Evolutionary conservation across 176 grass and related monocot genomes (phyloP).

Genomic region (Juncus inflexus): DNA sequence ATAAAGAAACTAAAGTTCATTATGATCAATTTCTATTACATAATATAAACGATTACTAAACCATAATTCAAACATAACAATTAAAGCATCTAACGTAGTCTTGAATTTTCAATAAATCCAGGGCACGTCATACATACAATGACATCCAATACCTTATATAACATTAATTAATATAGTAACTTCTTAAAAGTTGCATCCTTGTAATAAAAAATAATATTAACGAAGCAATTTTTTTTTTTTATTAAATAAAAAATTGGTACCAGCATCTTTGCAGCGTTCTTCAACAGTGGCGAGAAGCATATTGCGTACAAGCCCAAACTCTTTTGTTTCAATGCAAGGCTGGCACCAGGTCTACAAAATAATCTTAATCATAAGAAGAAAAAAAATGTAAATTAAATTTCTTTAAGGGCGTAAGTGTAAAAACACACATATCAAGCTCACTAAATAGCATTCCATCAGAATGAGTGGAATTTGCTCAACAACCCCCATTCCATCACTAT

Average conservation of each 20-base stretch:
- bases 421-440: slow-evolving; percentile 80
- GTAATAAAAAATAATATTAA: too few species aligned
- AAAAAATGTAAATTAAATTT: not conserved
- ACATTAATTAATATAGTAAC: too few species aligned
- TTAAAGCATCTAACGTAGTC: too few species aligned
- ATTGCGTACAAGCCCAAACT: slow-evolving; percentile 70
- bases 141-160: too few species aligned
- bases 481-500: slow-evolving; percentile 77
- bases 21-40: too few species aligned
- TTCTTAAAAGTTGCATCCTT: too few species aligned
- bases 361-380: slow-evolving; percentile 9
- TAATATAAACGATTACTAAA: too few species aligned
- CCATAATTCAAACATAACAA: too few species aligned
- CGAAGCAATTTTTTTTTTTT: too few species aligned
- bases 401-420: slow-evolving; percentile 17
- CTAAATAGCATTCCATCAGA: slow-evolving; percentile 64
- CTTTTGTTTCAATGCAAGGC: slow-evolving; percentile 55
- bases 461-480: slow-evolving; percentile 33
- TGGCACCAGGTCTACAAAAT: slow-evolving; percentile 62
- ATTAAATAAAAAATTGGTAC: slow-evolving; percentile 25
- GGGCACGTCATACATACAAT: too few species aligned
- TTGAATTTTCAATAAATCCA: too few species aligned
- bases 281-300: slow-evolving; percentile 73
- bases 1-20: too few species aligned
- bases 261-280: slow-evolving; percentile 90